phyloP scores from a whole-genome alignment of 2,329 filamentous ascomycete genomes.

The Colletotrichum sp. region DNA sequence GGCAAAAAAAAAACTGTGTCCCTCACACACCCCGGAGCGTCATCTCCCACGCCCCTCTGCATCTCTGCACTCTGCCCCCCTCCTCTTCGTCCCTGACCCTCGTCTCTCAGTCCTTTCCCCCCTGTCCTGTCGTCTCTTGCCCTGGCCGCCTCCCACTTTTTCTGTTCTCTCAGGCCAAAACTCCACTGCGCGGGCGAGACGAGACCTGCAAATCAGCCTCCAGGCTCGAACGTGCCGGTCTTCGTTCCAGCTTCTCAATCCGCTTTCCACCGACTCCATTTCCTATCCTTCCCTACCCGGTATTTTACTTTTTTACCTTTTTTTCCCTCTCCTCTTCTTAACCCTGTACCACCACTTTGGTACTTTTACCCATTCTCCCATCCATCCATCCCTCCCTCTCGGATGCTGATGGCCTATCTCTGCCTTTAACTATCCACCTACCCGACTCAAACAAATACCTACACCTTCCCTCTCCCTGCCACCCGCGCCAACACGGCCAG shows the following conservation, averaged over 20 bases:
- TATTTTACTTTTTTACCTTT: constrained; percentile 18
- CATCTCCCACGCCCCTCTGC: constrained; percentile 19
- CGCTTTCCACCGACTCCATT: constrained; percentile 12
- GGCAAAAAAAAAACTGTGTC: constrained; percentile 6
- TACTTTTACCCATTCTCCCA: not conserved
- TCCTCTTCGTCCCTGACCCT: not conserved
- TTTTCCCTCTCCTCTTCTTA: not conserved
- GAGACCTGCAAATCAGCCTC: constrained; percentile 20
- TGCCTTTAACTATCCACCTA: not conserved
- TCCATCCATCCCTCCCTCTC: constrained; percentile 6
- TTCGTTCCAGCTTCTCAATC: constrained; percentile 19
- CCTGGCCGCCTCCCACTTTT: constrained; percentile 2
- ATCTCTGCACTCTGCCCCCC: constrained; percentile 5
- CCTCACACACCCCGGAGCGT: constrained; percentile 6
- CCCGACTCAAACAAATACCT: constrained; percentile 9
- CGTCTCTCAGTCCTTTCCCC: not conserved
- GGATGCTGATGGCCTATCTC: not conserved
- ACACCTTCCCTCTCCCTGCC: not conserved
- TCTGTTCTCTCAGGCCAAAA: constrained; percentile 10
- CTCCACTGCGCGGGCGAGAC: constrained; percentile 12
- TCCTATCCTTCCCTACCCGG: constrained; percentile 8
- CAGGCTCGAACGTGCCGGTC: constrained; percentile 19
- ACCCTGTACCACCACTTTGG: not conserved
- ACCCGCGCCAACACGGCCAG: not conserved
- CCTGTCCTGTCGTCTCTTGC: constrained; percentile 13